A percentile compares a stretch with the other conserved stretches of the same genome.
phyloP scores from a whole-genome alignment of 495 filamentous ascomycete species.

The Melanomma pulvis-pyrius region DNA sequence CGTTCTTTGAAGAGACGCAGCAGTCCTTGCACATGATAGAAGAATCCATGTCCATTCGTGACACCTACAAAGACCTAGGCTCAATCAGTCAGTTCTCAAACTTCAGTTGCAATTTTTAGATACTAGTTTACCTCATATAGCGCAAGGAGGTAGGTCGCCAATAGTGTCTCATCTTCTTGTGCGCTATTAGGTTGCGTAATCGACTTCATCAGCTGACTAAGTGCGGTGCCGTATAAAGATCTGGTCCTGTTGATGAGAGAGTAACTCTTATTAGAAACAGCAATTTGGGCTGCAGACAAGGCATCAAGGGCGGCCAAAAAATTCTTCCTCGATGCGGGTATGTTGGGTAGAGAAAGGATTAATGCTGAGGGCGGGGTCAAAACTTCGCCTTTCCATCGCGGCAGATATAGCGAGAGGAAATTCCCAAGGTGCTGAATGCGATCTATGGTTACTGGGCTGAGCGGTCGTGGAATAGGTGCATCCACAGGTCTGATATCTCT shows the following conservation, averaged over 20 bases:
- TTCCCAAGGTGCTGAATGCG: constrained; percentile 23
- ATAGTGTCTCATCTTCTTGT: constrained; percentile 28
- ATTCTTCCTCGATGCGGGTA: constrained; percentile 7
- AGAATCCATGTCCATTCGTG: constrained; percentile 28
- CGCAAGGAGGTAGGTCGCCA: constrained; percentile 31
- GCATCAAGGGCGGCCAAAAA: constrained; percentile 26
- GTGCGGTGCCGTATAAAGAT: constrained; percentile 28
- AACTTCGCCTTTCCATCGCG: constrained; percentile 10
- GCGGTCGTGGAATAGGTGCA: constrained; percentile 12
- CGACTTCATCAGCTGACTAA: constrained; percentile 15
- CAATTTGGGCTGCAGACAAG: constrained; percentile 28
- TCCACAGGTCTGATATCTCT: background rate
- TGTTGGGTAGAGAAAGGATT: constrained; percentile 22
- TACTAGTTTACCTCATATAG: constrained; percentile 24
- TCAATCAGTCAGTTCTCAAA: background rate
- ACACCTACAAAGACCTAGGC: constrained; percentile 32
- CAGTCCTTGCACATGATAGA: constrained; percentile 31
- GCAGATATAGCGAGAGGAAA: constrained; percentile 27
- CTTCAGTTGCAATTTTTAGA: background rate
- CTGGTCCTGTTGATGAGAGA: constrained; percentile 25
- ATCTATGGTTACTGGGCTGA: constrained; percentile 28
- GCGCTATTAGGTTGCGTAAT: constrained; percentile 1
- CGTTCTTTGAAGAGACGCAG: constrained; percentile 22
- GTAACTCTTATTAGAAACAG: constrained; percentile 19
- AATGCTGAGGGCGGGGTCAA: constrained; percentile 32